Percentiles rank a stretch among this genome's conserved stretches.
These are phyloP conservation scores for Phytomonas sp. DNA, from an alignment of 208 protist species.

Conservation along the genomic window DNA sequence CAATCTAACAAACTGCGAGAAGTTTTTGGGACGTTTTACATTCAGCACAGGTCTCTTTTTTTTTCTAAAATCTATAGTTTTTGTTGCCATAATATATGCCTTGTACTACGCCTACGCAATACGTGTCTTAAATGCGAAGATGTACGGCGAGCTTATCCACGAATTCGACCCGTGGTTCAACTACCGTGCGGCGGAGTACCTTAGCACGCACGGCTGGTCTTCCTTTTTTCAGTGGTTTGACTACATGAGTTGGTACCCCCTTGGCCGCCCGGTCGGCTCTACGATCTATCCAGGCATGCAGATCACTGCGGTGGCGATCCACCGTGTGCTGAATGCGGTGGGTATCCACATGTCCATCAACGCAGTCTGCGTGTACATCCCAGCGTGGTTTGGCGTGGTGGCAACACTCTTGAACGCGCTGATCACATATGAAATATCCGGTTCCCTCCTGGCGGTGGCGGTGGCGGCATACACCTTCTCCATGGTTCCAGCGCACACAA, in stretches of 20 bases:
- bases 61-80: conserved; percentile 7
- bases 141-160: conserved; percentile 89
- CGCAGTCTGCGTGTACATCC: conserved; percentile 94
- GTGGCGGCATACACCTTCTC: conserved; percentile 74
- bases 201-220: conserved; percentile 87
- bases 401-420: conserved; percentile 81
- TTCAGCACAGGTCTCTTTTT: background rate
- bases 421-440: conserved; percentile 59
- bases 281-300: conserved; percentile 98
- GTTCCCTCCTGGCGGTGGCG: conserved; percentile 75
- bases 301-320: conserved; percentile 91
- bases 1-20: too few species aligned
- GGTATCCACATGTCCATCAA: conserved; percentile 84
- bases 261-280: conserved; percentile 96
- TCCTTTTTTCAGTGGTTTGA: conserved; percentile 99
- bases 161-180: conserved; percentile 94
- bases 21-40: too few species aligned
- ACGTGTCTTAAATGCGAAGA: conserved; percentile 52
- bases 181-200: conserved; percentile 87
- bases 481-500: conserved; percentile 87
- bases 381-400: conserved; percentile 91
- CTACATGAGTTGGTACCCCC: conserved; percentile 95
- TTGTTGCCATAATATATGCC: conserved; percentile 11
- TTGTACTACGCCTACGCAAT: conserved; percentile 37
- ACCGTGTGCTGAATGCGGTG: conserved; percentile 78